Conservation (phyloP, 805 yeast genomes). For the Schizosaccharomyces lindneri region DNA sequence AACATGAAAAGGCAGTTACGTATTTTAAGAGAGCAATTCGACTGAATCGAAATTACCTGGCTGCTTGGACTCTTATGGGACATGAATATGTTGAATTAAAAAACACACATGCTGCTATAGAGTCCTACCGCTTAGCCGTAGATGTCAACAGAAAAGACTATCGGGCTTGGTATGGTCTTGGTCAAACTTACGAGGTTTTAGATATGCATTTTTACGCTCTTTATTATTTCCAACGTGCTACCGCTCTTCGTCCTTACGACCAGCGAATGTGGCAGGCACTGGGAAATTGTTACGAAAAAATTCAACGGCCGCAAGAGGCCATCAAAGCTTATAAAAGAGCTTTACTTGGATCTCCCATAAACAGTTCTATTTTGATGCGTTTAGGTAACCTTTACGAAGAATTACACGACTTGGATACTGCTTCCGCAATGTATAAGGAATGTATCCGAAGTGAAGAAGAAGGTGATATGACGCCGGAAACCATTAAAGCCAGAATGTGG, state of each 20-base stretch:
- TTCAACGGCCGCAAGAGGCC: slow-evolving; percentile 45
- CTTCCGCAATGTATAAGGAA: slow-evolving; percentile 20
- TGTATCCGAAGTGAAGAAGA: not conserved
- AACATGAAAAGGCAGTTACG: slow-evolving; percentile 85
- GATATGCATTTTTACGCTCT: slow-evolving; percentile 86
- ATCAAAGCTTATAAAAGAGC: slow-evolving; percentile 66
- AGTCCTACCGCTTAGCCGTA: slow-evolving; percentile 77
- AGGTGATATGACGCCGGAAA: not conserved
- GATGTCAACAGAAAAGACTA: slow-evolving; percentile 74
- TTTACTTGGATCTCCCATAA: slow-evolving; percentile 29
- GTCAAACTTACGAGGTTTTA: slow-evolving; percentile 89
- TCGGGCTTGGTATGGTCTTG: slow-evolving; percentile 94
- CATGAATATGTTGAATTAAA: slow-evolving; percentile 93
- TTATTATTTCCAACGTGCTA: slow-evolving; percentile 78
- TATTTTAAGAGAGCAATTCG: slow-evolving; percentile 76
- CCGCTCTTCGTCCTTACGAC: slow-evolving; percentile 56
- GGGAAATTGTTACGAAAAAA: slow-evolving; percentile 67
- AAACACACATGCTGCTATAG: slow-evolving; percentile 93
- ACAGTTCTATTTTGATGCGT: slow-evolving; percentile 31
- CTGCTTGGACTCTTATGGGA: slow-evolving; percentile 97
- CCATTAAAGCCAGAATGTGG: slow-evolving; percentile 1
- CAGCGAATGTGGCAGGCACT: slow-evolving; percentile 92
- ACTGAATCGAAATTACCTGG: slow-evolving; percentile 50
- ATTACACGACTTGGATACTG: slow-evolving; percentile 25
- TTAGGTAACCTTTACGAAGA: slow-evolving; percentile 45